These are phyloP conservation scores for Arthrobotrys musiformis DNA, from an alignment of 2,329 filamentous ascomycete species.

Conservation along the genomic window DNA sequence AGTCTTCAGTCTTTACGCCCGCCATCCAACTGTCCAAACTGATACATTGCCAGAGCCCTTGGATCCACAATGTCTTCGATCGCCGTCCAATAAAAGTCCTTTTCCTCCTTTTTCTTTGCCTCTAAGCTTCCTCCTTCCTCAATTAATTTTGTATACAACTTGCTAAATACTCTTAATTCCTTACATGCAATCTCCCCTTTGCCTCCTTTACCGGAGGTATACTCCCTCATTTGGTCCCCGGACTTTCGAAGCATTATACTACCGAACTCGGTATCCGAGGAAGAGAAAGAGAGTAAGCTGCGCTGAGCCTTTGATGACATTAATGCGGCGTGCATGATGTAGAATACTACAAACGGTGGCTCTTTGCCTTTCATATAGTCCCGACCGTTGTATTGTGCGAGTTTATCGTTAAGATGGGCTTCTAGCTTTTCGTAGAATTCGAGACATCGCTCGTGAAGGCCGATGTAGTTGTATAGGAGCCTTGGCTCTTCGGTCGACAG, in stretches of 20 bases:
- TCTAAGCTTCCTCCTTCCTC: background rate
- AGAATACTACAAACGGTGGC: background rate
- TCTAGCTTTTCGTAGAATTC: constrained; percentile 2
- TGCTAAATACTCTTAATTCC: constrained; percentile 24
- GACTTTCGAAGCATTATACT: background rate
- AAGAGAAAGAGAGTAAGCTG: background rate
- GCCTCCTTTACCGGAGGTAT: background rate
- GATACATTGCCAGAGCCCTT: background rate
- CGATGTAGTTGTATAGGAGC: constrained; percentile 16
- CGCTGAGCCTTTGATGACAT: background rate
- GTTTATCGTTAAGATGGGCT: constrained; percentile 5
- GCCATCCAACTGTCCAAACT: background rate
- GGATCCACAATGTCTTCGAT: constrained; percentile 15
- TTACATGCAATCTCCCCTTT: constrained; percentile 11
- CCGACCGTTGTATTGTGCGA: constrained; percentile 5
- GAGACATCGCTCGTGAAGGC: constrained; percentile 12
- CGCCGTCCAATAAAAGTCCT: constrained; percentile 15
- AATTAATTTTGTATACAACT: background rate
- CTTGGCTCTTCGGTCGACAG: constrained; percentile 11
- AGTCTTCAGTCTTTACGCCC: background rate
- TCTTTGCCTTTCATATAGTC: background rate
- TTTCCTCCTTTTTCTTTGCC: constrained; percentile 8
- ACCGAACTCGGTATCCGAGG: background rate
- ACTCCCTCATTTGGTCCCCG: constrained; percentile 1
- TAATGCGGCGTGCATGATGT: constrained; percentile 4